Evolutionary conservation across 1,284 basidiomycete genomes (phyloP), one percentile per base, ranked within the genome.

Genomic region (Coniferiporia weirii): DNA sequence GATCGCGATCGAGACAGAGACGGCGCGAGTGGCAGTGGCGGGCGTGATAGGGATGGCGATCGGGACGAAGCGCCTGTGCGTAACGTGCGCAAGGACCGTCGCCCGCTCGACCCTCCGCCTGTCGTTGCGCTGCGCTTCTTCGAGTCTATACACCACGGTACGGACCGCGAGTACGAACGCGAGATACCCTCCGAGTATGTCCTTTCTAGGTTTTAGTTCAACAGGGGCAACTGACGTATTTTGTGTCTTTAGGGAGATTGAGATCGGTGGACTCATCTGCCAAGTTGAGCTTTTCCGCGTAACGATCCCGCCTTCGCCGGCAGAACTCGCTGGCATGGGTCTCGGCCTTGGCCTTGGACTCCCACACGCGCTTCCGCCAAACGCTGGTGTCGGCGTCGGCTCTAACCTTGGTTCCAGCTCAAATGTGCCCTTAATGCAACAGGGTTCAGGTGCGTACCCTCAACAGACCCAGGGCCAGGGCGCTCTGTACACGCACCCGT

Each of bases 31-130:
- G 34, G 49, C 27, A 53, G n/a, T 22, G 34, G 49, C 27, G 49
- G 19, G 34, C 48, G 43, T 7, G 54, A 44, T 15, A 46, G 20
- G 17, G 54, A 48, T 15, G 36, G 47, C 12, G 17, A 51, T 15
- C 12, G 12, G 13, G 49, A 47, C 10, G 19, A 50, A 22, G 40
- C 22, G 34, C 52, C 55, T 36, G 49, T 50, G 17, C 47, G 51
- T 12, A 57, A 52, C 20, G 60, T 61, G 4, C 48, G 60, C n/a
- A 62, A 62, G 32, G 83, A 85, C 69, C 72, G 83, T 9, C 72
- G 84, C 15, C 84, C 84, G 2, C 75, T 85, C 15, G 83, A 87
- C 65, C 83, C 83, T 2, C 83, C 83, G 0, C 83, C 84, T 0
- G 82, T 83, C n/a, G 79, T 84, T 4, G 72, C 75, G 15, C 75